Conservation (phyloP, 768 basidiomycete genomes). For the Glaciozyma martinii region DNA sequence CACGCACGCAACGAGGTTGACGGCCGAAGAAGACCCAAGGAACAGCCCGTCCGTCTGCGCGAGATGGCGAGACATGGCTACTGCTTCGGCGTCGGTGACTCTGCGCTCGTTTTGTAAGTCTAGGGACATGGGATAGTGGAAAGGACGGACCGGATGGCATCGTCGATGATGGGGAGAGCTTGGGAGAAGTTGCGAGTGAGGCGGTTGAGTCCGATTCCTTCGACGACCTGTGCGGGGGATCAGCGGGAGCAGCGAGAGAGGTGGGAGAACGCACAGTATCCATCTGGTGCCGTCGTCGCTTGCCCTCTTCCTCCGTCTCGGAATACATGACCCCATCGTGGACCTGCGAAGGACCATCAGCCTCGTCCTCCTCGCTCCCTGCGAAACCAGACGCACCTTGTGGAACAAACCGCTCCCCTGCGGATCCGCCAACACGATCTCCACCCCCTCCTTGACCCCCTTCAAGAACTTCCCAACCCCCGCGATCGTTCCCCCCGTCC, state of each 20-base stretch:
- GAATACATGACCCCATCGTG: slow-evolving; percentile 78
- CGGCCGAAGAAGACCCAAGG: slow-evolving; percentile 90
- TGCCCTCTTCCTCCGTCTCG: slow-evolving; percentile 50
- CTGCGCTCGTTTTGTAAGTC: slow-evolving; percentile 41
- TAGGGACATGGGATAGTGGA: background rate
- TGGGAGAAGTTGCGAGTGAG: slow-evolving; percentile 82
- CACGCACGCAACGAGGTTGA: slow-evolving; percentile 87
- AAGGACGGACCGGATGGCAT: slow-evolving; percentile 63
- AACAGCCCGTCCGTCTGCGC: slow-evolving; percentile 86
- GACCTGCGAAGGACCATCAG: background rate
- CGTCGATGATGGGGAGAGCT: slow-evolving; percentile 73
- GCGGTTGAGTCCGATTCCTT: slow-evolving; percentile 78
- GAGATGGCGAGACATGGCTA: slow-evolving; percentile 89
- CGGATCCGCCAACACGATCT: slow-evolving; percentile 76
- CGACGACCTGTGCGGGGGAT: slow-evolving; percentile 27
- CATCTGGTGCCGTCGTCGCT: background rate
- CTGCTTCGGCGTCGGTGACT: slow-evolving; percentile 85
- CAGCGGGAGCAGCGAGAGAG: slow-evolving; percentile 27
- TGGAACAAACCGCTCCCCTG: slow-evolving; percentile 92
- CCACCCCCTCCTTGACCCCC: slow-evolving; percentile 55
- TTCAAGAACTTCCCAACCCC: slow-evolving; percentile 75
- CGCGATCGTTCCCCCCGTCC: slow-evolving; percentile 93
- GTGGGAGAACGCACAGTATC: slow-evolving; percentile 74
- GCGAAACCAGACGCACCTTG: slow-evolving; percentile 49
- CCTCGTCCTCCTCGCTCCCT: background rate